Conservation (phyloP, 1,284 basidiomycete species). For the Apiotrichum sp. region DNA sequence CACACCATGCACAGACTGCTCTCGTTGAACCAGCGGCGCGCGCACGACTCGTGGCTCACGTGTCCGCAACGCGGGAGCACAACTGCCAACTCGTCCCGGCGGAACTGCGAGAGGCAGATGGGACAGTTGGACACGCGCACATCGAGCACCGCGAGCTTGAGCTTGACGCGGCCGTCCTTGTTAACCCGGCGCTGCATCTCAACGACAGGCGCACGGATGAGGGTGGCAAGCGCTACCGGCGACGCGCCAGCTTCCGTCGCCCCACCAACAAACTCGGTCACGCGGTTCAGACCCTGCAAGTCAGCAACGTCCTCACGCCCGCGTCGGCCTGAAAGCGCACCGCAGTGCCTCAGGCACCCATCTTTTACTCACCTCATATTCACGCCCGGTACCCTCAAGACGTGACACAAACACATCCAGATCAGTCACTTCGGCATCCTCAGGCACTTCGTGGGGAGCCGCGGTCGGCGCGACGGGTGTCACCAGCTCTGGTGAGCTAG, state of each 20-base stretch:
- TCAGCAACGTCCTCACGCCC: background rate
- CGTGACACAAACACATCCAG: conserved; percentile 57
- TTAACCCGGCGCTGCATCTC: conserved; percentile 61
- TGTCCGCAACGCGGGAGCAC: conserved; percentile 65
- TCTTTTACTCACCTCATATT: conserved; percentile 56
- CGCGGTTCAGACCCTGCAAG: conserved; percentile 54
- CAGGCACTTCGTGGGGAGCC: background rate
- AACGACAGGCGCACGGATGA: conserved; percentile 59
- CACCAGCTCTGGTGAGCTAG: conserved; percentile 27
- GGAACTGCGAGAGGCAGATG: conserved; percentile 73
- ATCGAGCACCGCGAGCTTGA: conserved; percentile 68
- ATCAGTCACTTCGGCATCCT: conserved; percentile 48
- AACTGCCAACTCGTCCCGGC: conserved; percentile 55
- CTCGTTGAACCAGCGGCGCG: conserved; percentile 41
- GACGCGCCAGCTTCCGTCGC: conserved; percentile 44
- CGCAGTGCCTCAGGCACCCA: background rate
- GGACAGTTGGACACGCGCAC: conserved; percentile 68
- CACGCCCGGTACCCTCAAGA: conserved; percentile 51
- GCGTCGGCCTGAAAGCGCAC: no score
- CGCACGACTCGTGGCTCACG: conserved; percentile 43
- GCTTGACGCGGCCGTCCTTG: conserved; percentile 65
- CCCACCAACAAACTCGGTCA: conserved; percentile 61
- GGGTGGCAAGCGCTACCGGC: conserved; percentile 39
- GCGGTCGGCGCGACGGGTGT: background rate
- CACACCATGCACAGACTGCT: conserved; percentile 44